Conservation (phyloP, 2,329 filamentous ascomycete genomes). For the Colletotrichum spaethianum region DNA sequence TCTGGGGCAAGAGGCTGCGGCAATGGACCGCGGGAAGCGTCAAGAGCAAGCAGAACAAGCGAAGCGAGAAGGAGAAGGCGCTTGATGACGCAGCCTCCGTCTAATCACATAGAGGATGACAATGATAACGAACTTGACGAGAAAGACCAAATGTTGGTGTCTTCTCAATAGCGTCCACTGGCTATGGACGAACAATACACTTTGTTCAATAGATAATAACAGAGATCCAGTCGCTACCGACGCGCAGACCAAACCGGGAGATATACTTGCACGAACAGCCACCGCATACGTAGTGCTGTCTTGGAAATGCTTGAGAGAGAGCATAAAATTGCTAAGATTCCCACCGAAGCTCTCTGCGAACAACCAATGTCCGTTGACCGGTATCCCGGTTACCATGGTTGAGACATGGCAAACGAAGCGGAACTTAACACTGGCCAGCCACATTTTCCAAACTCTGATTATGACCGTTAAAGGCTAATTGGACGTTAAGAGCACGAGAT, state of each 20-base stretch:
- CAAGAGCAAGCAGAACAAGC: slow-evolving; percentile 12
- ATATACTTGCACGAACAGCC: not conserved
- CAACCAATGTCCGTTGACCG: no score
- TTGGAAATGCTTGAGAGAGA: not conserved
- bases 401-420: no score
- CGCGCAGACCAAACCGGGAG: not conserved
- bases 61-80: slow-evolving; percentile 31
- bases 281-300: not conserved
- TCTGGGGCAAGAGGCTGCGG: slow-evolving; percentile 43
- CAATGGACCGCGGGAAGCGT: slow-evolving; percentile 49
- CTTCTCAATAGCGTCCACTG: not conserved
- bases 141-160: no score
- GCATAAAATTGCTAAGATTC: no score
- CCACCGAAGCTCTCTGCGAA: no score
- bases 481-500: no score
- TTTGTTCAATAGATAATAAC: not conserved
- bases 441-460: no score
- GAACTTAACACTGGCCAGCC: no score
- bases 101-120: not conserved
- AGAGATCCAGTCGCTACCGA: slow-evolving; percentile 20
- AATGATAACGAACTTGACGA: not conserved
- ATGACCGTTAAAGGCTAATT: no score
- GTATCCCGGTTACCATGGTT: no score
- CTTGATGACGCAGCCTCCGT: slow-evolving; percentile 23
- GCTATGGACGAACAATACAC: not conserved